Evolutionary conservation across 116 monocot genomes (phyloP), one percentile per base, ranked within the genome.

Genomic region (Trichopus zeylanicus): DNA sequence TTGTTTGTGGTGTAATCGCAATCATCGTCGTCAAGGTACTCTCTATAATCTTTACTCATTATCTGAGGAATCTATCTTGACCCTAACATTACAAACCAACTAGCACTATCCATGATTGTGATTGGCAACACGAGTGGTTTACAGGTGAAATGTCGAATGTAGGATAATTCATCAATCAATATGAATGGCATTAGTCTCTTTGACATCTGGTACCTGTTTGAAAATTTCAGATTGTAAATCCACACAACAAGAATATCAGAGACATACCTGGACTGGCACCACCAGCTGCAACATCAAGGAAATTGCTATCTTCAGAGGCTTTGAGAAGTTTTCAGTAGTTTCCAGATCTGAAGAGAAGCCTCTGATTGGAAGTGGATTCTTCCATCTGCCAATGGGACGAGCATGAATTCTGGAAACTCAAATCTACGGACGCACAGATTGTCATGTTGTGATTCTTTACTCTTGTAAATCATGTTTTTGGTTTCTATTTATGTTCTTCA

Each of bases 11-110:
- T 55, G 91, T 90, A 22, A 84, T 97, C 64, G 91, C 91, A 31
- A 91, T 91, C 56, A 80, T 97, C 51, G 19, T 97, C 52, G 91
- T 97, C 59, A 97, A 97, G 97, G 97, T 97, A 70, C 31, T 26
- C 22, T 21, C 1, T 22, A 33, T 31, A 9, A 53, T 3, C 24
- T 34, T 25, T 34, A 33, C 22, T 51, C 30, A 20, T 48, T 30
- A 26, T 48, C n/a, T 56, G 51, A n/a, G n/a, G n/a, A n/a, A n/a
- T n/a, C n/a, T n/a, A n/a, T n/a, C n/a, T n/a, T n/a, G n/a, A n/a
- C n/a, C n/a, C n/a, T n/a, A n/a, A n/a, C n/a, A n/a, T n/a, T n/a
- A n/a, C n/a, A n/a, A n/a, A n/a, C n/a, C n/a, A n/a, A n/a, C n/a
- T n/a, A n/a, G n/a, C n/a, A n/a, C n/a, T n/a, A n/a, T n/a, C n/a